Conservation (phyloP, 2,329 filamentous ascomycete genomes). For the Orbilia ellipsospora region DNA sequence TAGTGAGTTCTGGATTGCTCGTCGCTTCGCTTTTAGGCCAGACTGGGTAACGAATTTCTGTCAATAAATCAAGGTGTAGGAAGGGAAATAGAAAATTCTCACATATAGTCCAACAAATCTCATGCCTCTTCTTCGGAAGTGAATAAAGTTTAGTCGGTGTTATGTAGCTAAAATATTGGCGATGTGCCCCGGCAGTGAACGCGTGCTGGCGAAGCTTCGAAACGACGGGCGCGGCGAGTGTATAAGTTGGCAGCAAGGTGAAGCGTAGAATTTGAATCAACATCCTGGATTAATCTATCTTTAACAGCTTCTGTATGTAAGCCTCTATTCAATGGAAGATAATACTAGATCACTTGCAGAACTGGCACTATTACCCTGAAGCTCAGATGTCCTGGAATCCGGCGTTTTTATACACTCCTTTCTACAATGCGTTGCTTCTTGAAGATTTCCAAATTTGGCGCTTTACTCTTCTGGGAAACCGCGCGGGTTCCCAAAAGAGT, state of each 20-base stretch:
- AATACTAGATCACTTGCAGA: too few relatives aligned
- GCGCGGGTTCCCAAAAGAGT: neutral
- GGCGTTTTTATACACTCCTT: too few relatives aligned
- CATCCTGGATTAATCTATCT: neutral
- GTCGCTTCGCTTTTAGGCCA: neutral
- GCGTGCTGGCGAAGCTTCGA: neutral
- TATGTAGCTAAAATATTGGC: constrained; percentile 1
- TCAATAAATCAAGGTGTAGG: neutral
- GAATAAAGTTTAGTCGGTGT: neutral
- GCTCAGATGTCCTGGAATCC: too few relatives aligned
- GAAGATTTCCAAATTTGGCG: neutral
- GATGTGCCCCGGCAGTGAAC: neutral
- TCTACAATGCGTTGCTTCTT: too few relatives aligned
- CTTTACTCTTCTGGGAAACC: neutral
- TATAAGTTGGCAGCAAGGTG: neutral
- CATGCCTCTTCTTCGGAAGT: neutral
- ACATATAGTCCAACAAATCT: neutral
- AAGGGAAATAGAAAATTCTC: neutral
- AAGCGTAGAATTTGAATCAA: neutral
- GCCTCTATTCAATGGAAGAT: too few relatives aligned
- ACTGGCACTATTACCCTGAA: too few relatives aligned
- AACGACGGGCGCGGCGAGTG: neutral
- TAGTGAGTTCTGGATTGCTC: neutral
- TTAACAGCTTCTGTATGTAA: too few relatives aligned
- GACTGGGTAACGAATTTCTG: neutral